phyloP scores from a whole-genome alignment of 352 stramenopile genomes.

The Globisporangium lucens region DNA sequence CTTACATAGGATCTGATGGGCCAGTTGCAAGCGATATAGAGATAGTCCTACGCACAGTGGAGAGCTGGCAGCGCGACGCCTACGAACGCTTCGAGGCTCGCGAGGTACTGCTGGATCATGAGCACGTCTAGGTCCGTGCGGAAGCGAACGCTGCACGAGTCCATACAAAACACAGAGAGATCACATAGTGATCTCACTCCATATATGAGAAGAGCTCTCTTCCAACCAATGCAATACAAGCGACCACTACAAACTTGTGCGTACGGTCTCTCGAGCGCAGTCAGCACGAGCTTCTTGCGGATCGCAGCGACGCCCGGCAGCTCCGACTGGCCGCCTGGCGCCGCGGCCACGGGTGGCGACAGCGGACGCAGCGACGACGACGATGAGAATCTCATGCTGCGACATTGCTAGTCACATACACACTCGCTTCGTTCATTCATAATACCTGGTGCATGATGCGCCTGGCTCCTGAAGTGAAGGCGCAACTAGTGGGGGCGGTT shows the following conservation, averaged over 20 bases:
- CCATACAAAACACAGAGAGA: background rate
- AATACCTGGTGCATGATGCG: too few species aligned
- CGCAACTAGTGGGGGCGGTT: too few species aligned
- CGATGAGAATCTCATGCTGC: conserved; percentile 7
- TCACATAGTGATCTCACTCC: background rate
- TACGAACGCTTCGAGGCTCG: conserved; percentile 34
- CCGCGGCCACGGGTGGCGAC: background rate
- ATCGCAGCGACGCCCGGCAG: conserved; percentile 15
- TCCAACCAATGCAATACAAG: background rate
- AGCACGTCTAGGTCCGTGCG: conserved; percentile 56
- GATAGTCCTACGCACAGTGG: conserved; percentile 39
- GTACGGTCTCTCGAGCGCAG: conserved; percentile 49
- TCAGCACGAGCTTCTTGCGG: conserved; percentile 40
- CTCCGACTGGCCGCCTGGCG: background rate
- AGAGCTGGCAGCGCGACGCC: conserved; percentile 37
- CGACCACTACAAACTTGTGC: background rate
- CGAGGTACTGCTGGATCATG: conserved; percentile 50
- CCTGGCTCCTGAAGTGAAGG: too few species aligned
- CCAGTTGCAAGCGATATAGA: background rate
- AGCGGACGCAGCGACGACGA: conserved; percentile 12
- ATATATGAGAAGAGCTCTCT: background rate
- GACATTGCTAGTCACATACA: background rate
- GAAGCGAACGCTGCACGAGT: conserved; percentile 32
- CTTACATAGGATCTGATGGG: background rate
- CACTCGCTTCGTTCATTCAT: too few species aligned